phyloP scores from a whole-genome alignment of 768 basidiomycete genomes.

The Crucibulum laeve region DNA sequence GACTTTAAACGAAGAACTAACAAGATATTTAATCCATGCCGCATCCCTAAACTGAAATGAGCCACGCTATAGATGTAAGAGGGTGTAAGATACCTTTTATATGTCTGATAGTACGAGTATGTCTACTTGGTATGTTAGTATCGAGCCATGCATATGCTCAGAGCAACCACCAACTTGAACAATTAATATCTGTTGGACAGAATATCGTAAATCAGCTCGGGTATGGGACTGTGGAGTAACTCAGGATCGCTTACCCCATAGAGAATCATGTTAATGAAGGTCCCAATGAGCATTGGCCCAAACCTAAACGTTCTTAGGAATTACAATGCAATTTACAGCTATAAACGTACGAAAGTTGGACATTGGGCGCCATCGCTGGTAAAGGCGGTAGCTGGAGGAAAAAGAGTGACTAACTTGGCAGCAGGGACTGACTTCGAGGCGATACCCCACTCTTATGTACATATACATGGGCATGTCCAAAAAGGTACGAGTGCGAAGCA shows the following conservation, averaged over 20 bases:
- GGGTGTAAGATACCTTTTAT: conserved; percentile 26
- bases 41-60: conserved; percentile 23
- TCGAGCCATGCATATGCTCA: conserved; percentile 5
- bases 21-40: conserved; percentile 36
- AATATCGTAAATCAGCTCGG: neutral
- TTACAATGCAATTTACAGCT: neutral
- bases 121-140: conserved; percentile 18
- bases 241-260: conserved; percentile 45
- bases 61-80: neutral
- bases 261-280: conserved; percentile 38
- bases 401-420: neutral
- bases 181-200: conserved; percentile 23
- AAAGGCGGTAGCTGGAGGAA: neutral
- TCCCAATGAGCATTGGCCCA: conserved; percentile 42
- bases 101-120: conserved; percentile 34
- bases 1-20: conserved; percentile 11
- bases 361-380: conserved; percentile 15
- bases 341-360: conserved; percentile 23
- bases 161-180: conserved; percentile 23
- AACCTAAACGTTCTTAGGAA: conserved; percentile 20
- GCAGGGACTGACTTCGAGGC: neutral
- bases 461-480: too few species aligned
- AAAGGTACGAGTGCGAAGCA: too few species aligned
- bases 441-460: too few species aligned
- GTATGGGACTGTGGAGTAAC: neutral